These are phyloP conservation scores for Colletotrichum magnum DNA, from an alignment of 2,329 filamentous ascomycete species.

Conservation along the genomic window DNA sequence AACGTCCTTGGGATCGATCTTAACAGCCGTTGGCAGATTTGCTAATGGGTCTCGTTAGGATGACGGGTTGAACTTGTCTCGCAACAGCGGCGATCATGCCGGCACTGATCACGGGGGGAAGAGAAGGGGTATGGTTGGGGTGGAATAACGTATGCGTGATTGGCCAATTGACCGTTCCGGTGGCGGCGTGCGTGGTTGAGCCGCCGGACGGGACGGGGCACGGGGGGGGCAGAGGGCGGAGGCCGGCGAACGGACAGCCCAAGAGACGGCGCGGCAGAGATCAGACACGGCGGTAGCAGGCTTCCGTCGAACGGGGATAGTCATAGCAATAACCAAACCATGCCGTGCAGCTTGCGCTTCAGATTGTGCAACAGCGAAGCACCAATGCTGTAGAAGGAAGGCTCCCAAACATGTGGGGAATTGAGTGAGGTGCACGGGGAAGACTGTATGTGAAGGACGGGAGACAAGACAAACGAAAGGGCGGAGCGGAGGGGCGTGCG, in stretches of 20 bases:
- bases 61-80: neutral
- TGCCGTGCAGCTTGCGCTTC: constrained; percentile 26
- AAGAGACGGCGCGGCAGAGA: constrained; percentile 21
- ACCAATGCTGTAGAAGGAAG: constrained; percentile 16
- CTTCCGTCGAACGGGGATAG: constrained; percentile 44
- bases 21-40: constrained; percentile 45
- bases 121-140: neutral
- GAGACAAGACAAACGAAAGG: constrained; percentile 27
- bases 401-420: neutral
- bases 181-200: too few species aligned
- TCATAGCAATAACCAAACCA: constrained; percentile 38
- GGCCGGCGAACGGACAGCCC: constrained; percentile 30
- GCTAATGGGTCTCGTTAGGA: constrained; percentile 42
- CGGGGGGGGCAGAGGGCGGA: neutral
- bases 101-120: neutral
- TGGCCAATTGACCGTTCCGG: neutral
- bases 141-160: constrained; percentile 1
- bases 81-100: constrained; percentile 1
- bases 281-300: constrained; percentile 42
- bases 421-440: too few species aligned
- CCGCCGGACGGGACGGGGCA: neutral
- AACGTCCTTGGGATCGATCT: constrained; percentile 63
- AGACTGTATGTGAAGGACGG: constrained; percentile 1
- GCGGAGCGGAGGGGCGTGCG: neutral
- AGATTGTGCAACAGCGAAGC: neutral